phyloP scores from a whole-genome alignment of 768 basidiomycete genomes.

The Termitomyces sp. region DNA sequence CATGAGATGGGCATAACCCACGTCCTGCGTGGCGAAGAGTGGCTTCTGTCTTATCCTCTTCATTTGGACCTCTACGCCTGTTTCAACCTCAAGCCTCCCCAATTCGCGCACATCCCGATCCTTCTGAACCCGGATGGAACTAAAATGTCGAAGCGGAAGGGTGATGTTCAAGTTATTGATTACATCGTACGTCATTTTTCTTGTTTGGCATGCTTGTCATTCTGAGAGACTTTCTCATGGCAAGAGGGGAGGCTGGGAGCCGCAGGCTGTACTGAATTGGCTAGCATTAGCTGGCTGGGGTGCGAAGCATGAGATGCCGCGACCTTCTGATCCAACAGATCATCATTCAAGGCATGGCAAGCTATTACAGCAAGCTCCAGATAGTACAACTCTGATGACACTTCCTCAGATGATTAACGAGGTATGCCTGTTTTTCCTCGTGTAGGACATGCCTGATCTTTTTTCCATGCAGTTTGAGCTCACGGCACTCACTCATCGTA shows the following conservation, averaged over 20 bases:
- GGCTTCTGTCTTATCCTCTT: slow-evolving; percentile 89
- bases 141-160: slow-evolving; percentile 94
- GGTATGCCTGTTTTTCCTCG: slow-evolving; percentile 24
- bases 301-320: slow-evolving; percentile 33
- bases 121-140: slow-evolving; percentile 85
- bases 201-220: not conserved
- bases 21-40: slow-evolving; percentile 97
- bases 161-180: slow-evolving; percentile 81
- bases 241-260: slow-evolving; percentile 86
- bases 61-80: slow-evolving; percentile 87
- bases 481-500: slow-evolving; percentile 69
- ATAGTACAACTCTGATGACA: slow-evolving; percentile 59
- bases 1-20: slow-evolving; percentile 95
- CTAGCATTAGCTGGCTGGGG: slow-evolving; percentile 95
- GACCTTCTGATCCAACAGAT: slow-evolving; percentile 15
- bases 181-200: slow-evolving; percentile 58
- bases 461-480: slow-evolving; percentile 60
- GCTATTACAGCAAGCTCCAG: slow-evolving; percentile 40
- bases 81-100: slow-evolving; percentile 63
- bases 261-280: slow-evolving; percentile 86
- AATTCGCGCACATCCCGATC: slow-evolving; percentile 89
- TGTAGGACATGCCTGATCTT: not conserved
- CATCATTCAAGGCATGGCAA: slow-evolving; percentile 12
- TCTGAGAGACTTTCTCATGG: not conserved
- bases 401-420: slow-evolving; percentile 59